phyloP scores from a whole-genome alignment of 2,329 filamentous ascomycete genomes.

The Chaetomiaceae sp. region DNA sequence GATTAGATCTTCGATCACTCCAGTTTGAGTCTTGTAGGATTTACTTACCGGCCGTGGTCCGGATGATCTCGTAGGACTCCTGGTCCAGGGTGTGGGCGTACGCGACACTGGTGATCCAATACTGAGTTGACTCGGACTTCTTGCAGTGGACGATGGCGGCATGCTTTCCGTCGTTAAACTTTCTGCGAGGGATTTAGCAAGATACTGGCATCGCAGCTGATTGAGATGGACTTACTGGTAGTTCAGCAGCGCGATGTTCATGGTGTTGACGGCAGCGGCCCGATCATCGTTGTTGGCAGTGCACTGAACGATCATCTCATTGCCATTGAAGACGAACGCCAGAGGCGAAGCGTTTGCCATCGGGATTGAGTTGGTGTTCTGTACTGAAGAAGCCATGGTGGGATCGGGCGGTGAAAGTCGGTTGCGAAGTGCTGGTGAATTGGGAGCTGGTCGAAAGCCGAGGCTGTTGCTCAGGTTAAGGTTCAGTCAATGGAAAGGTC shows the following conservation, averaged over 20 bases:
- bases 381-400: slow-evolving; percentile 3
- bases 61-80: neutral
- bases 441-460: neutral
- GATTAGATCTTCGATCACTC: neutral
- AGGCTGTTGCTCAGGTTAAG: too few species aligned
- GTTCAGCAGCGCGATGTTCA: slow-evolving; percentile 1
- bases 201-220: neutral
- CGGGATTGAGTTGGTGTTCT: neutral
- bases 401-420: neutral
- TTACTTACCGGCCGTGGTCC: slow-evolving; percentile 8
- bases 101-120: slow-evolving; percentile 8
- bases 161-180: slow-evolving; percentile 13
- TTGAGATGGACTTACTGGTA: slow-evolving; percentile 3
- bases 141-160: slow-evolving; percentile 8
- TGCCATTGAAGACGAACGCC: slow-evolving; percentile 12
- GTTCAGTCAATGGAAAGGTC: neutral
- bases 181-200: slow-evolving; percentile 1
- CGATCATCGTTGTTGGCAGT: slow-evolving; percentile 6
- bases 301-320: slow-evolving; percentile 17
- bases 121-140: neutral
- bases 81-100: slow-evolving; percentile 3
- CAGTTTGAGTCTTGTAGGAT: too few species aligned
- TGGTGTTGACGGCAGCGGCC: neutral
- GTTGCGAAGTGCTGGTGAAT: neutral
- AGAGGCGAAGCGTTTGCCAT: neutral